Percentiles rank a stretch among this genome's conserved stretches.
Conservation (phyloP, 139 green algal genomes). For the Dunaliella primolecta region DNA sequence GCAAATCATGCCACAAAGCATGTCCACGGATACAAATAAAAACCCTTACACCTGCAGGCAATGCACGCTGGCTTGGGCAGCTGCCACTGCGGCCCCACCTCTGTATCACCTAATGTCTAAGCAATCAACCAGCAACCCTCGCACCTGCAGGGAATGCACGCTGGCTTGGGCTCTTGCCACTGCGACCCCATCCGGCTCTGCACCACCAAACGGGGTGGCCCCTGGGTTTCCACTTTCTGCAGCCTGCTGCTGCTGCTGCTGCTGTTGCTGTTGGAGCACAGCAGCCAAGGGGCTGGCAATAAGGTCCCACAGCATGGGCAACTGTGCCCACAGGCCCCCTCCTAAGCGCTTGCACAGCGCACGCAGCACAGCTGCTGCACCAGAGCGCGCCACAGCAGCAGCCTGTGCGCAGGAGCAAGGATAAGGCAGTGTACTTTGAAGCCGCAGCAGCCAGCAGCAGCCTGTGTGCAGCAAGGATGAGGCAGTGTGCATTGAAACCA, state of each 20-base stretch:
- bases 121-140: too few relatives aligned
- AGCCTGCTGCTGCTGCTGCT: background rate
- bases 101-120: background rate
- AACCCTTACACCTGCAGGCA: conserved; percentile 15
- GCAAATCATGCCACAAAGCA: too few relatives aligned
- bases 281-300: conserved; percentile 47
- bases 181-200: background rate
- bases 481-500: too few relatives aligned
- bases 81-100: conserved; percentile 11
- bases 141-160: conserved; percentile 29
- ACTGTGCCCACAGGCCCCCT: conserved; percentile 38
- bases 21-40: too few relatives aligned
- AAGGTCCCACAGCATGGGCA: conserved; percentile 69
- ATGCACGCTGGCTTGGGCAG: conserved; percentile 31
- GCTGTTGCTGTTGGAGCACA: conserved; percentile 10
- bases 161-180: conserved; percentile 22
- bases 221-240: too few relatives aligned
- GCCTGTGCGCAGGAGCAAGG: background rate
- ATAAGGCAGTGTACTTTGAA: too few relatives aligned
- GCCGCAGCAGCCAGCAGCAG: too few relatives aligned
- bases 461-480: too few relatives aligned
- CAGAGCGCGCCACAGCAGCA: conserved; percentile 39
- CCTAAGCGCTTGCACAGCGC: conserved; percentile 50
- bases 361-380: conserved; percentile 66
- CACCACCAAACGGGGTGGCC: background rate